phyloP scores from a whole-genome alignment of 2,329 filamentous ascomycete species.

The Chrysoporthe austroafricana region DNA sequence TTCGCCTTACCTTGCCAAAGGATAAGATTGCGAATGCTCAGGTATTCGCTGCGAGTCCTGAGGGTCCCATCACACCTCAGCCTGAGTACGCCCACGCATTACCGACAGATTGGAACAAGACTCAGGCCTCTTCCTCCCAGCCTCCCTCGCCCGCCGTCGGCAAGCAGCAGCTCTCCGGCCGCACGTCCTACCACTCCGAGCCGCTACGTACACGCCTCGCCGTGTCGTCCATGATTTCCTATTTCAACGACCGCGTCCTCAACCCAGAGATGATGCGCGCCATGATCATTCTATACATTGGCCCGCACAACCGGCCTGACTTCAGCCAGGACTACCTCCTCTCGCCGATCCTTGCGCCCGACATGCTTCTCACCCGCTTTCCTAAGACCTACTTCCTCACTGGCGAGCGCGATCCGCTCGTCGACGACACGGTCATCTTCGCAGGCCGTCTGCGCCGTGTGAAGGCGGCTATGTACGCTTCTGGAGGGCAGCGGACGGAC shows the following conservation, averaged over 20 bases:
- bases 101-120: constrained; percentile 43
- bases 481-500: constrained; percentile 58
- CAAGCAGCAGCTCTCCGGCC: constrained; percentile 23
- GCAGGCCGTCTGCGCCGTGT: constrained; percentile 85
- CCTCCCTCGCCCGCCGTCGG: constrained; percentile 30
- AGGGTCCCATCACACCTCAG: constrained; percentile 43
- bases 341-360: constrained; percentile 87
- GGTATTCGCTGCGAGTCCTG: constrained; percentile 25
- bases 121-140: constrained; percentile 25
- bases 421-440: constrained; percentile 97
- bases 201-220: constrained; percentile 83
- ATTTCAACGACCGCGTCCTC: constrained; percentile 93
- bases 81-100: constrained; percentile 57
- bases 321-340: constrained; percentile 91
- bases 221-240: constrained; percentile 96
- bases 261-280: constrained; percentile 98
- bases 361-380: constrained; percentile 80
- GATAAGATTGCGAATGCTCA: constrained; percentile 30
- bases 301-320: constrained; percentile 89
- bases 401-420: constrained; percentile 90
- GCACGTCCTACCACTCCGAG: constrained; percentile 56
- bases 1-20: constrained; percentile 25
- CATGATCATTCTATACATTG: constrained; percentile 98
- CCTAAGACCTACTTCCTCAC: constrained; percentile 95
- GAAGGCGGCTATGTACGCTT: constrained; percentile 60